Evolutionary conservation across 805 yeast genomes (phyloP), one percentile per base, ranked within the genome.

Genomic region (Candida sithepensis): DNA sequence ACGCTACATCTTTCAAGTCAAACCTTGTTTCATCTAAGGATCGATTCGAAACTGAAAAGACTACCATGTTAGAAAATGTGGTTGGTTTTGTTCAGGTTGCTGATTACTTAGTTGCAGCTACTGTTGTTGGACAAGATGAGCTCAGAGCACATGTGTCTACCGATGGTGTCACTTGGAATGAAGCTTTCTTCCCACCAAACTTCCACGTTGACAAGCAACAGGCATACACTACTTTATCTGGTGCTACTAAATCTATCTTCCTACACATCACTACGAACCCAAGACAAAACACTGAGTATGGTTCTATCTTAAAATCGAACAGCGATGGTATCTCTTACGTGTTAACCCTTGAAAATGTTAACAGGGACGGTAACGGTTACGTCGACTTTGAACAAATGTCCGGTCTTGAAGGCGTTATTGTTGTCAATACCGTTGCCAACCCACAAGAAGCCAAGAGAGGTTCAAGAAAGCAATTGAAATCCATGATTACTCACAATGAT

Each of bases 261-360:
- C 60, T 91, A 64, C 96, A 88, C 62, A 84, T 89, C 10, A 85
- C 96, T 5, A 84, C 90, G 0, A 73, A 73, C 55, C 64, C 69
- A 21, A 71, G 70, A 33, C 44, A 58, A 2, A 80, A 77, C 10
- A 63, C 71, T n/a, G 91, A 87, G 56, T 82, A 65, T 62, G 97
- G 97, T 13, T 71, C 87, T 1, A 67, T 91, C 18, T 70, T 91
- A 60, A 90, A 91, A 61, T 88, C 96, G 2, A 89, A 90, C 65
- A 83, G 86, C 14, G 85, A 87, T 55, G 98, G 98, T 50, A 86
- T 96, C 1, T 82, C 85, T 2, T 91, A 85, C 63, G 88, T 85
- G 3, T 65, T 79, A 24, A 66, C 88, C 2, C 72, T 87, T 53
- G 78, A 75, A 12, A 67, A 78, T 46, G 96, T 88, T 20, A 91